Percentiles rank a stretch among this genome's conserved stretches.
Evolutionary conservation across 495 filamentous ascomycete species (phyloP).

Genomic region (Annulohypoxylon maeteangense): DNA sequence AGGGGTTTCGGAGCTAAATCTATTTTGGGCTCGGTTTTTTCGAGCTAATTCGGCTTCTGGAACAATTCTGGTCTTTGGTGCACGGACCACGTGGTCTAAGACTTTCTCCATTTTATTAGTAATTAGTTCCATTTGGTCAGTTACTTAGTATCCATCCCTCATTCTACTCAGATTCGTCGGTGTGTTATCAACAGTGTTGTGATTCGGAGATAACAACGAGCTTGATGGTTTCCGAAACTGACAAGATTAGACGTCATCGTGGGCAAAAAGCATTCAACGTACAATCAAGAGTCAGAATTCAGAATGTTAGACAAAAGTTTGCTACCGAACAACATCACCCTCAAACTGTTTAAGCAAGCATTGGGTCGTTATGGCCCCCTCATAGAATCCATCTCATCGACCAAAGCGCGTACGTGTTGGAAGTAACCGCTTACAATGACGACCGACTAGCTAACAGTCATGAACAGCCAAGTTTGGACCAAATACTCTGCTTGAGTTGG

Average conservation of each 20-base stretch:
- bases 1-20: conserved; percentile 31
- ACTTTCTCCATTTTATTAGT: conserved; percentile 9
- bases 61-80: conserved; percentile 4
- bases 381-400: conserved; percentile 53
- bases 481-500: conserved; percentile 58
- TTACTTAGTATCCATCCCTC: too few relatives aligned
- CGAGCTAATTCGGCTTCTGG: conserved; percentile 13
- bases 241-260: background rate
- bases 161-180: background rate
- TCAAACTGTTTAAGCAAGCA: conserved; percentile 45
- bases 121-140: too few relatives aligned
- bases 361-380: conserved; percentile 52
- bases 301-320: conserved; percentile 26
- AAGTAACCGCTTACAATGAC: background rate
- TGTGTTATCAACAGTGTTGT: background rate
- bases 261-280: background rate
- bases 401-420: conserved; percentile 53
- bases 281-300: background rate
- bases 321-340: conserved; percentile 51
- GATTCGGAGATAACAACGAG: background rate
- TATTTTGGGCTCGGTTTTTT: background rate
- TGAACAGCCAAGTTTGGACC: conserved; percentile 54
- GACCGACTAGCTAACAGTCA: conserved; percentile 13
- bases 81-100: conserved; percentile 3
- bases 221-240: background rate